Evolutionary conservation across 805 yeast species (phyloP).

Genomic region (Candida methanosorbosa): DNA sequence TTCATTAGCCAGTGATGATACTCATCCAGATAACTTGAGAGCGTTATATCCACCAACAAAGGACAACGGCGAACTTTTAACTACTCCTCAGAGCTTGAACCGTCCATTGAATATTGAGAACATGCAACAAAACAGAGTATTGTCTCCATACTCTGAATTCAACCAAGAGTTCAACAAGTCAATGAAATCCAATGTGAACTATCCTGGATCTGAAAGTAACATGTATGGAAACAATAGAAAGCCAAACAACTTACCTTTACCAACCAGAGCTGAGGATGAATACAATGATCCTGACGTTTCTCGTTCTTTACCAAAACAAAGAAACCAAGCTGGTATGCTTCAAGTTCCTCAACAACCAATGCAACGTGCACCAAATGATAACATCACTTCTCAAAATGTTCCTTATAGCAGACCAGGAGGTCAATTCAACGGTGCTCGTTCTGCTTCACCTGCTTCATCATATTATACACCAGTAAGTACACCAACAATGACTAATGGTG

Average conservation of each 20-base stretch:
- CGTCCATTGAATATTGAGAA: not conserved
- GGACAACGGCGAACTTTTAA: not conserved
- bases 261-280: not conserved
- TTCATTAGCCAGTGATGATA: not conserved
- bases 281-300: not conserved
- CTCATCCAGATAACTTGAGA: constrained; percentile 1
- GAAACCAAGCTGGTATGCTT: constrained; percentile 4
- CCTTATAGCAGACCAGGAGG: constrained; percentile 4
- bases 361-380: constrained; percentile 18
- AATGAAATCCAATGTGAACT: constrained; percentile 9
- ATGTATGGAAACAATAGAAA: no score
- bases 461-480: constrained; percentile 3
- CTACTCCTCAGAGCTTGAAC: not conserved
- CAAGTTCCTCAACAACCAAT: constrained; percentile 9
- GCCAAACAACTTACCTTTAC: no score
- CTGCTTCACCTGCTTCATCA: constrained; percentile 3
- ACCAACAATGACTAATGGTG: constrained; percentile 2
- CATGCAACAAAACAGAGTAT: constrained; percentile 9
- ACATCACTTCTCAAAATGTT: constrained; percentile 14
- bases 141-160: constrained; percentile 29
- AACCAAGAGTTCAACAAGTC: constrained; percentile 20
- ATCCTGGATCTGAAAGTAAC: no score
- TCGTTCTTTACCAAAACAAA: constrained; percentile 11
- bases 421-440: not conserved
- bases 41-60: constrained; percentile 1